Base-by-base conservation (phyloP, 768 basidiomycete species). In the Serendipita sp. region DNA sequence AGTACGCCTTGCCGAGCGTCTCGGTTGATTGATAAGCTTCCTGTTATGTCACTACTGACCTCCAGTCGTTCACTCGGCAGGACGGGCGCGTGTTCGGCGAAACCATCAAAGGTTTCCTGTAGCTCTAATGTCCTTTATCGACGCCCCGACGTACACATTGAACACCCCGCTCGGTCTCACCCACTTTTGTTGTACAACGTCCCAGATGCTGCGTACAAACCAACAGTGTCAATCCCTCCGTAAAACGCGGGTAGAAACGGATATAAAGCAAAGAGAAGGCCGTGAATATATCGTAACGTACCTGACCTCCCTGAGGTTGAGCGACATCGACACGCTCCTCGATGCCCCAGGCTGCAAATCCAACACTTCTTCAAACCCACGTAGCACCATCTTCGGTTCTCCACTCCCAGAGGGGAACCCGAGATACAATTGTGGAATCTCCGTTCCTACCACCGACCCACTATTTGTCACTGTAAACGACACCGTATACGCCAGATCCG, bases 371-470 rank as follows among this genome's bases (percentile, higher is more conserved):
- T 81, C 77, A 63, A 82, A 82, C 14, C 80, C 80, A 66, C 78
- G 70, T 22, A 82, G 69, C 17, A 81, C 77, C 65, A 72, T 77
- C 65, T 73, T 72, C 5, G 80, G 81, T 65, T 81, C 79, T 1
- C 76, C 76, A 14, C 78, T 77, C 20, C 69, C 66, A 2, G 71
- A 50, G 1, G 81, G 81, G 66, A 75, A 81, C n/a, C 72, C 74
- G 17, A 82, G 71, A 64, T 82, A 82, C 28, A 82, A 65, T 63
- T 82, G 81, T 4, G 80, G 76, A 45, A 78, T 80, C 69, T 82
- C 81, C 16, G 76, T 74, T 0, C 82, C 82, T 14, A 71, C 74
- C n/a, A 78, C 64, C 1, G 68, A 65, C 30, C 82, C 82, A 0
- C 72, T 77, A 68, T 84, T 82, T 31, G 67, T 69, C 1, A 83